Evolutionary conservation across 2,329 filamentous ascomycete genomes (phyloP), one percentile per base, ranked within the genome.

Genomic region (Clonostachys sp.): DNA sequence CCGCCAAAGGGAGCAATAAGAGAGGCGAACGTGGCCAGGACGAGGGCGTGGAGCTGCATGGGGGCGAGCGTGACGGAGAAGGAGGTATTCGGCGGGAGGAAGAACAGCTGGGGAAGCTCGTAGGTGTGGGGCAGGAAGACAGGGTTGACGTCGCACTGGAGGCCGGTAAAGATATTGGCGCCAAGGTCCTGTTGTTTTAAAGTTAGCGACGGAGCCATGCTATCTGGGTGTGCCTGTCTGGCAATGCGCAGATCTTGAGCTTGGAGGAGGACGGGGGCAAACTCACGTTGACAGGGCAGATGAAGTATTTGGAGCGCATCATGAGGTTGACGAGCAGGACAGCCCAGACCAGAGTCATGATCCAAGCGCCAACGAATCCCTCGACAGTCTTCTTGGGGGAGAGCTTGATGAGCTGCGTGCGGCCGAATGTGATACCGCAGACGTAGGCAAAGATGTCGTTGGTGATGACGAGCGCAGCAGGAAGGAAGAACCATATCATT

Each of bases 401-500:
- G 42, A 99, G 78, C 72, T 97, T 95, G 74, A 99, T 99, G 55
- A 99, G 82, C 67, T 96, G 94, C 3, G 94, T 97, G 48, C 91
- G 84, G 45, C 94, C 94, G 66, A 99, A 96, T 18, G 91, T 92
- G 62, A 99, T 97, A 51, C 94, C 94, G 66, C 91, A 96, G 51
- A 99, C 84, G 66, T 99, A 99, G 59, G 94, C 94, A 61, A 95
- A 97, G 54, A 99, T 99, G 64, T 99, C 94, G 68, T 99, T 99
- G 53, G 89, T 96, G 64, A 99, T 96, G 65, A 99, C 94, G 58
- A 99, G 81, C 46, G 90, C 86, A 8, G 90, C 91, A 8, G 94
- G 94, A 41, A 99, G 73, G 79, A 97, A 96, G 77, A 99, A 97
- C 94, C 94, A 99, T 65, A 99, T 95, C 88, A 99, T 91, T 72